phyloP scores from a whole-genome alignment of 805 yeast species.

The Kodamaea restingae region DNA sequence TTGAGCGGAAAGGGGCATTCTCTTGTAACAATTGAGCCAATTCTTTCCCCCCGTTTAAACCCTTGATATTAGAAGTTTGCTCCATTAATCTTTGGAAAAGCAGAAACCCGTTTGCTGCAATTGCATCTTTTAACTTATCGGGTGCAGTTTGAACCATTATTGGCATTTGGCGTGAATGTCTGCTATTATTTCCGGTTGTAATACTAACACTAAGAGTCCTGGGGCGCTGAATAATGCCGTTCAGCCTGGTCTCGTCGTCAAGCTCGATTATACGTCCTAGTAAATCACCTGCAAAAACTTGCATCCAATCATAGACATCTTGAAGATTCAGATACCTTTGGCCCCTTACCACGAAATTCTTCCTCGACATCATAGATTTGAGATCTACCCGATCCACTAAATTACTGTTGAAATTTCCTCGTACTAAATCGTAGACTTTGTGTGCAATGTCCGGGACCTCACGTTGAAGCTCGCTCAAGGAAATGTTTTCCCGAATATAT shows the following conservation, averaged over 20 bases:
- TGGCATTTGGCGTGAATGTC: constrained; percentile 41
- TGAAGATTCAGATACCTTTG: constrained; percentile 26
- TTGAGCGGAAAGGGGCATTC: constrained; percentile 11
- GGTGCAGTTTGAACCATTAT: constrained; percentile 34
- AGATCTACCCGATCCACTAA: constrained; percentile 56
- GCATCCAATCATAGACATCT: constrained; percentile 75
- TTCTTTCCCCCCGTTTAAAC: constrained; percentile 19
- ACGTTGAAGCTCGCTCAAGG: constrained; percentile 20
- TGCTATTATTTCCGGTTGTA: constrained; percentile 17
- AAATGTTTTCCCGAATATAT: constrained; percentile 48
- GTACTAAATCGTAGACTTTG: constrained; percentile 54
- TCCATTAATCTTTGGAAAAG: constrained; percentile 40
- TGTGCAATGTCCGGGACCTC: constrained; percentile 44
- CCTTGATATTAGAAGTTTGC: constrained; percentile 16
- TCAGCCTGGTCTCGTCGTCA: constrained; percentile 53
- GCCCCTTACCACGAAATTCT: constrained; percentile 65
- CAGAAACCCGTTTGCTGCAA: constrained; percentile 24
- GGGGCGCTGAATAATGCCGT: constrained; percentile 44
- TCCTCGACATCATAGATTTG: constrained; percentile 86
- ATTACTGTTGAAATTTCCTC: constrained; percentile 59
- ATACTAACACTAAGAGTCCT: constrained; percentile 46
- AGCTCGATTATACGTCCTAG: constrained; percentile 65
- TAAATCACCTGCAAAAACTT: constrained; percentile 78
- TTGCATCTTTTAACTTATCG: constrained; percentile 23
- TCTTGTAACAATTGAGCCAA: constrained; percentile 17